Conservation (phyloP, 768 basidiomycete genomes). For the Cystobasidium ongulense region DNA sequence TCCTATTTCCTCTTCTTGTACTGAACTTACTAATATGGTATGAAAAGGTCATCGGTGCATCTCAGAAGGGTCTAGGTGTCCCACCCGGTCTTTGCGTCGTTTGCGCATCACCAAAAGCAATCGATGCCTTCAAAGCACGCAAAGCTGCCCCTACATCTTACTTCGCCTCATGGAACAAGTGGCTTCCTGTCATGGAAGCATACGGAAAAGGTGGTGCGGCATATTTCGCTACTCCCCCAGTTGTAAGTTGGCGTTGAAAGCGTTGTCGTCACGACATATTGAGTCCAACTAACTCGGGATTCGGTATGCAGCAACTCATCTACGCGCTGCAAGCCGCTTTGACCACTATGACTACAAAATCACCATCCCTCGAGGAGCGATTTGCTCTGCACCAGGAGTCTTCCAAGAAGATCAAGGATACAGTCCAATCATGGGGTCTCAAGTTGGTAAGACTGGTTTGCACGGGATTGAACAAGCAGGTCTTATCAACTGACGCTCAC, state of each 20-base stretch:
- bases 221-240: conserved; percentile 75
- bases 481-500: not conserved
- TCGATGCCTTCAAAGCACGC: conserved; percentile 60
- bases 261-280: too few species aligned
- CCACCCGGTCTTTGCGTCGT: conserved; percentile 89
- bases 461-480: not conserved
- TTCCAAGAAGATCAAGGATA: conserved; percentile 61
- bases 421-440: conserved; percentile 61
- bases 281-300: too few species aligned
- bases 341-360: conserved; percentile 55
- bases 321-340: conserved; percentile 83
- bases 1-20: not conserved
- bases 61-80: conserved; percentile 84
- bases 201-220: conserved; percentile 73
- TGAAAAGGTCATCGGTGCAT: conserved; percentile 54
- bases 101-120: conserved; percentile 67
- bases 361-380: conserved; percentile 65
- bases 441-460: conserved; percentile 48
- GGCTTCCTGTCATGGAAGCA: conserved; percentile 55
- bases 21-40: not conserved
- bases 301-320: conserved; percentile 64
- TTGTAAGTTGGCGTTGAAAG: conserved; percentile 20
- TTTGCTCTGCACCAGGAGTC: conserved; percentile 66
- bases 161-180: conserved; percentile 67
- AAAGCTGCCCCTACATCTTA: conserved; percentile 43